A percentile compares a stretch with the other conserved stretches of the same genome.
Conservation (phyloP, 371 early-diverging fungal species). For the Fennellomyces sp. region DNA sequence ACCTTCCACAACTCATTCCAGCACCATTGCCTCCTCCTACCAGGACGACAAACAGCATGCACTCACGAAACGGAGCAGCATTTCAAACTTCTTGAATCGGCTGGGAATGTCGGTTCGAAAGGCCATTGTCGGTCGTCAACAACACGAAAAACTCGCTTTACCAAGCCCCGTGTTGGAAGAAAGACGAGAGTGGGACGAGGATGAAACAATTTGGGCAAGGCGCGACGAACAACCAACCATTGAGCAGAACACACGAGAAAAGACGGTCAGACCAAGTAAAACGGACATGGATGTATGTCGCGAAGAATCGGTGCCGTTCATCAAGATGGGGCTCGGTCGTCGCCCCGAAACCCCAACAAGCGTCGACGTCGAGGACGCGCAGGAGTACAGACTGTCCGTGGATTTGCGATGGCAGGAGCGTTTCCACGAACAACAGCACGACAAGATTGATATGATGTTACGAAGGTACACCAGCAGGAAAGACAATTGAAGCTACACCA, state of each 20-base stretch:
- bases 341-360: not conserved
- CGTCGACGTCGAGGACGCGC: not conserved
- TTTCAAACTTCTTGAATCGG: slow-evolving; percentile 3
- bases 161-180: not conserved
- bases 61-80: slow-evolving; percentile 1
- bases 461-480: too few species aligned
- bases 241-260: not conserved
- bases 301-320: slow-evolving; percentile 20
- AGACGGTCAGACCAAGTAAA: slow-evolving; percentile 15
- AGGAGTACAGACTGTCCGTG: not conserved
- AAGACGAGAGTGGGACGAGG: slow-evolving; percentile 1
- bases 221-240: not conserved
- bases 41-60: not conserved
- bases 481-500: too few species aligned
- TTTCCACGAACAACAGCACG: slow-evolving; percentile 12
- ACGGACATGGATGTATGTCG: slow-evolving; percentile 18
- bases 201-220: not conserved
- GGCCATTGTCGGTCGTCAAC: not conserved
- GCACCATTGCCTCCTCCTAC: not conserved
- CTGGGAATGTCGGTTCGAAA: slow-evolving; percentile 4
- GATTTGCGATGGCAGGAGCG: slow-evolving; percentile 13
- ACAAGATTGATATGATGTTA: slow-evolving; percentile 25
- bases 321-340: slow-evolving; percentile 7
- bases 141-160: not conserved
- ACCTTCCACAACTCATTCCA: not conserved